Conservation (phyloP, 345 rosid genomes). For the Acer campestre region DNA sequence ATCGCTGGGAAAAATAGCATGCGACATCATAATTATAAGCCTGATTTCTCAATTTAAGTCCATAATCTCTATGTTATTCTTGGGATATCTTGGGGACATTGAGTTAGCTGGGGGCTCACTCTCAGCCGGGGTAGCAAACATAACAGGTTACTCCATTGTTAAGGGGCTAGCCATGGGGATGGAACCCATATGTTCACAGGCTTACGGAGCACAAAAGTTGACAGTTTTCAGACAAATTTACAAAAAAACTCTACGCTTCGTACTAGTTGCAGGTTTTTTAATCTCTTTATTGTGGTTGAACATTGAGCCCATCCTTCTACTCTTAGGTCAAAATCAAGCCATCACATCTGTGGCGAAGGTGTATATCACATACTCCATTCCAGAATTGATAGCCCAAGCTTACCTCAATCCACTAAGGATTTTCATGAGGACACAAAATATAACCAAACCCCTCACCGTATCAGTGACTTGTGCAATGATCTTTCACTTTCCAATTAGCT, state of each 20-base stretch:
- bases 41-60: slow-evolving; percentile 30
- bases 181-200: slow-evolving; percentile 47
- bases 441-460: slow-evolving; percentile 33
- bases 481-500: slow-evolving; percentile 38
- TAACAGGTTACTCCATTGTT: slow-evolving; percentile 38
- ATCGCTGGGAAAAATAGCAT: slow-evolving; percentile 28
- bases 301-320: slow-evolving; percentile 32
- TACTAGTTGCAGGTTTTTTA: slow-evolving; percentile 28
- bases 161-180: slow-evolving; percentile 44
- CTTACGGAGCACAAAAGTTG: slow-evolving; percentile 36
- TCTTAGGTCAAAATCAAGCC: slow-evolving; percentile 27
- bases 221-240: slow-evolving; percentile 30
- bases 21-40: slow-evolving; percentile 20
- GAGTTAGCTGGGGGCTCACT: slow-evolving; percentile 41
- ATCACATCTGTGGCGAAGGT: slow-evolving; percentile 28
- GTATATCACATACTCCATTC: slow-evolving; percentile 38
- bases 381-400: slow-evolving; percentile 41
- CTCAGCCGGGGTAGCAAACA: slow-evolving; percentile 35
- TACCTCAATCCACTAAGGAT: slow-evolving; percentile 36
- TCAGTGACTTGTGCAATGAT: slow-evolving; percentile 24
- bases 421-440: slow-evolving; percentile 36
- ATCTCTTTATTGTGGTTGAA: slow-evolving; percentile 34
- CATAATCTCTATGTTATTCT: slow-evolving; percentile 35
- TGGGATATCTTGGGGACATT: slow-evolving; percentile 32
- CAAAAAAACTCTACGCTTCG: slow-evolving; percentile 26